Conservation (phyloP, 225 moss, liverwort and hornwort species). For the Antitrichia curtipendula region DNA sequence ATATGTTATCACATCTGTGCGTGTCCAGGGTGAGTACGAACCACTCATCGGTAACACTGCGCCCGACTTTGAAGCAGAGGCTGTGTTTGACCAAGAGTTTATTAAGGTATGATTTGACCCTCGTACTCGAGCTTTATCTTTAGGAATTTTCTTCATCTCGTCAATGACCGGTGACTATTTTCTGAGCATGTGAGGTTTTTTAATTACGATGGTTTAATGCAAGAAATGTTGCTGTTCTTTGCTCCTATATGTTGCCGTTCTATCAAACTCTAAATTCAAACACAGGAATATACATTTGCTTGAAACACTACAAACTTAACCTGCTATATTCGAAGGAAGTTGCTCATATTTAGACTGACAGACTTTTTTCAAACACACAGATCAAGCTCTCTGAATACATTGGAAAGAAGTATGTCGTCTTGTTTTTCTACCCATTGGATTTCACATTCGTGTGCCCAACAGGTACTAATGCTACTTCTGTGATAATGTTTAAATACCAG, state of each 20-base stretch:
- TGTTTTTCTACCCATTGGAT: constrained; percentile 98
- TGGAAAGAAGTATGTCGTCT: constrained; percentile 88
- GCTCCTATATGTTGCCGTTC: neutral
- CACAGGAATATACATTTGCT: neutral
- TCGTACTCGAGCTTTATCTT: neutral
- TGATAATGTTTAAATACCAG: neutral
- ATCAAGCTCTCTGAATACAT: constrained; percentile 90
- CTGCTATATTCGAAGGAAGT: neutral
- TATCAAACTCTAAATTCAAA: neutral
- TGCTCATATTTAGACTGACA: neutral
- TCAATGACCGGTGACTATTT: neutral
- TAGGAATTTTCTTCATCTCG: neutral
- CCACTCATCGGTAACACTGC: constrained; percentile 76
- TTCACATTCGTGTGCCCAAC: constrained; percentile 96
- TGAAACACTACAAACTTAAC: neutral
- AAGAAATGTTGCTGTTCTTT: neutral
- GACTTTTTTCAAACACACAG: constrained; percentile 10
- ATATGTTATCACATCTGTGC: neutral
- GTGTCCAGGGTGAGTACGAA: constrained; percentile 8
- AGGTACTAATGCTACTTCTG: constrained; percentile 2
- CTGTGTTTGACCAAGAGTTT: constrained; percentile 94
- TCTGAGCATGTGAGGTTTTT: constrained; percentile 6
- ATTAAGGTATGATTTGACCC: constrained; percentile 38
- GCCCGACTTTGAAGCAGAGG: constrained; percentile 95
- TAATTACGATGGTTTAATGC: neutral